A percentile compares a stretch with the other conserved stretches of the same genome.
phyloP scores from a whole-genome alignment of 2,329 filamentous ascomycete genomes.

The Atkinsonella texensis region DNA sequence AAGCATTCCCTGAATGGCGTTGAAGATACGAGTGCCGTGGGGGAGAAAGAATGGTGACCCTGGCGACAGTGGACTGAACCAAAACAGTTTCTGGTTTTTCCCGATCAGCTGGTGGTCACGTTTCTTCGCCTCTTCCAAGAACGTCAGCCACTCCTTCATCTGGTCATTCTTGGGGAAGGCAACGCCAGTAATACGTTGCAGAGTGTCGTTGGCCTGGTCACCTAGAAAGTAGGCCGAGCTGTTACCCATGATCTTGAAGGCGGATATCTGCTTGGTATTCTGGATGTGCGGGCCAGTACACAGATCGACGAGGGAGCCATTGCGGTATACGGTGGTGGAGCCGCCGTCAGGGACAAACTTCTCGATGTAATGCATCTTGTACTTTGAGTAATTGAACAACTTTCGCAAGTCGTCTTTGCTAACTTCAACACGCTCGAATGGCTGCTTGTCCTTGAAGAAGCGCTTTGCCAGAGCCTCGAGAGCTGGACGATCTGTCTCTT shows the following conservation, averaged over 20 bases:
- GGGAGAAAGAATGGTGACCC: constrained; percentile 88
- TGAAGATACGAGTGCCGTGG: constrained; percentile 88
- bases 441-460: background rate
- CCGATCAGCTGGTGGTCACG: constrained; percentile 91
- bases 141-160: constrained; percentile 81
- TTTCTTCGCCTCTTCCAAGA: constrained; percentile 95
- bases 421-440: background rate
- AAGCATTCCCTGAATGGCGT: constrained; percentile 57
- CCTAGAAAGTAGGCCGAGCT: constrained; percentile 70
- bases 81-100: constrained; percentile 92
- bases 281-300: constrained; percentile 1
- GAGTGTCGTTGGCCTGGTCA: constrained; percentile 82
- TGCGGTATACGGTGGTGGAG: background rate
- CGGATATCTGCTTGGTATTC: background rate
- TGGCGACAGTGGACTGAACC: constrained; percentile 90
- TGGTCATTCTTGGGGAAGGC: constrained; percentile 88
- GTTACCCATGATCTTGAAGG: background rate
- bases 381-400: background rate
- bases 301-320: constrained; percentile 1
- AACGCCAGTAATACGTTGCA: constrained; percentile 93
- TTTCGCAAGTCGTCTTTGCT: background rate
- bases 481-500: constrained; percentile 19
- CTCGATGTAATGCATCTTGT: background rate
- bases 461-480: background rate
- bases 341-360: background rate